Base-by-base conservation (phyloP, 495 filamentous ascomycete species). In the Xylaria nigripes region DNA sequence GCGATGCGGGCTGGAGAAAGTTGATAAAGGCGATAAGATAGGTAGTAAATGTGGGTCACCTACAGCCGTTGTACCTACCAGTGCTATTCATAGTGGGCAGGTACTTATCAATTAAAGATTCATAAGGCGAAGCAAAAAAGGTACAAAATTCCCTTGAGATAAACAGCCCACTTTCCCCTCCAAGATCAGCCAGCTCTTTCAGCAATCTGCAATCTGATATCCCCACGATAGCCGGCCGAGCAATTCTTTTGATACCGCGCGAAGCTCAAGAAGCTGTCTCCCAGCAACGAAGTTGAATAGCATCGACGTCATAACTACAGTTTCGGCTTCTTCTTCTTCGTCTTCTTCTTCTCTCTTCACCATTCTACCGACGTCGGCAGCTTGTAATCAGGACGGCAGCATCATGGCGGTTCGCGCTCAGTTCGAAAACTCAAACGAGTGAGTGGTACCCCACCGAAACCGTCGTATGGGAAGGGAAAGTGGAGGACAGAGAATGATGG, bases 341-440 rank as follows among this genome's bases (percentile, higher is more conserved):
- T n/a, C 22, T 45, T 48, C 46, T 23, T 30, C 51, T 27, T 44
- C n/a, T n/a, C n/a, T n/a, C n/a, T n/a, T 51, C 34, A 59, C 48
- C 54, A 60, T 55, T 45, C 48, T 27, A 64, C 19, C 52, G 13
- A 34, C 47, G 30, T 48, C 50, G 7, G 36, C 46, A 32, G 44
- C 32, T 22, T 18, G 45, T 22, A 18, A 47, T 25, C 60, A 23
- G 27, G 52, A 19, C 34, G 21, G 25, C 27, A 51, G n/a, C 32
- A 50, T 52, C 65, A 90, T 90, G 86, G 83, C 86, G 73, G 86
- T 90, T 46, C 83, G 86, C 69, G 86, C 86, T 51, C 85, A 93
- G 76, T 98, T 97, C 69, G 93, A 97, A 75, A 96, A 95, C 75
- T 95, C 89, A 59, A 96, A 97, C 78, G 93, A 97, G 93, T 97